A percentile compares a stretch with the other conserved stretches of the same genome.
These are phyloP conservation scores for Neurospora sp. DNA, from an alignment of 495 filamentous ascomycete species.

Conservation along the genomic window DNA sequence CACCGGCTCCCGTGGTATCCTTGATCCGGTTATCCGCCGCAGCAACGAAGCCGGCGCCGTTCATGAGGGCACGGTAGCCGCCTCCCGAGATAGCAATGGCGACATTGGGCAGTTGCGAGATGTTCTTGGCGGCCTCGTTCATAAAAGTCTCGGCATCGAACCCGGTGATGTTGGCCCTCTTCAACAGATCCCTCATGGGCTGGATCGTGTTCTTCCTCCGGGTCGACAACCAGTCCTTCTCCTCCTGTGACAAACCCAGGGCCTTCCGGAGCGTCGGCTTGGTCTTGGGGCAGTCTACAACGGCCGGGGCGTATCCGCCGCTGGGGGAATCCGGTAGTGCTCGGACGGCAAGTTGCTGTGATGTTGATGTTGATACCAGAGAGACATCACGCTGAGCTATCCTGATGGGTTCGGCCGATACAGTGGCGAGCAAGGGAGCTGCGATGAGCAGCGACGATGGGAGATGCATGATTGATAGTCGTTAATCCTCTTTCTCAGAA, in stretches of 20 bases:
- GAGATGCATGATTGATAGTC: slow-evolving; percentile 4
- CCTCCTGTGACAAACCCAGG: slow-evolving; percentile 48
- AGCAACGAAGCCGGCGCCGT: slow-evolving; percentile 76
- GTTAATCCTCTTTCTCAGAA: background rate
- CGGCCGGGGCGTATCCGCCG: slow-evolving; percentile 45
- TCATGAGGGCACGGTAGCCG: slow-evolving; percentile 81
- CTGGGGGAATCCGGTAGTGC: slow-evolving; percentile 45
- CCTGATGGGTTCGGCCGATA: slow-evolving; percentile 12
- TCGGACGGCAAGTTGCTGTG: slow-evolving; percentile 12
- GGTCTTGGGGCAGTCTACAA: slow-evolving; percentile 39
- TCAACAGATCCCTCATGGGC: slow-evolving; percentile 65
- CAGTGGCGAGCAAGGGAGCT: background rate
- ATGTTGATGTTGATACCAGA: background rate
- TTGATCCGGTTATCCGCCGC: slow-evolving; percentile 73
- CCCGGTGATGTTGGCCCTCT: slow-evolving; percentile 58
- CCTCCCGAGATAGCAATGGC: slow-evolving; percentile 56
- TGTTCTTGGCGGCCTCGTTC: slow-evolving; percentile 43
- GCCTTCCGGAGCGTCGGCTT: slow-evolving; percentile 44
- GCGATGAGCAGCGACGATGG: slow-evolving; percentile 4
- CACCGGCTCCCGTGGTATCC: slow-evolving; percentile 54
- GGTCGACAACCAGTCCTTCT: slow-evolving; percentile 53
- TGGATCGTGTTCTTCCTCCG: slow-evolving; percentile 48
- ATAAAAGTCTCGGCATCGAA: slow-evolving; percentile 72
- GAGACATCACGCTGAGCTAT: background rate
- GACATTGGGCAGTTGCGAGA: slow-evolving; percentile 54